Base-by-base conservation (phyloP, 108 stramenopile species). In the Mayamaea pseudoterrestris region DNA sequence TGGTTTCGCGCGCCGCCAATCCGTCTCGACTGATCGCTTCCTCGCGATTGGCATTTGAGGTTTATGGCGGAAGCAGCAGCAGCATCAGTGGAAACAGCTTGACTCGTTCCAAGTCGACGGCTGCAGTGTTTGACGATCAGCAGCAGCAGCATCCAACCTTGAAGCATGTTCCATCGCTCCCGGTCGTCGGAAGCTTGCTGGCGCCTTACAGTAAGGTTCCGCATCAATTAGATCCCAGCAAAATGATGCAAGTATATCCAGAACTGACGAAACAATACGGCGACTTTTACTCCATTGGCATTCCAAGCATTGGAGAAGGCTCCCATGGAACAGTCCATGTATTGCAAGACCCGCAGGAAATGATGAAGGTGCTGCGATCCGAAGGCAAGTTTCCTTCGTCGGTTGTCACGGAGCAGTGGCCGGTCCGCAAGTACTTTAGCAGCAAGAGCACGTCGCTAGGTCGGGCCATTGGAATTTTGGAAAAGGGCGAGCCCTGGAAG, bases 301-400 rank as follows among this genome's bases (percentile, higher is more conserved):
- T 65, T 5, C 63, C 63, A 17, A 52, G 63, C 2, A 31, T 65
- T 11, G 63, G 63, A 12, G 29, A 26, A 20, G 54, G 46, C 3
- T 5, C 17, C 5, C 1, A 53, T 30, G 63, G 63, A 3, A 34
- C 27, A 6, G 12, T 60, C 27, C 54, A 65, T 34, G 26, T 32
- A 8, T 17, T 60, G 3, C 34, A 37, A 17, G 63, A 65, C 39
- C 58, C 63, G 11, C 53, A 59, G 11, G 58, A 58, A 44, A 57
- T 65, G 47, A 51, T 39, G 24, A 58, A 59, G 35, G 57, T 65
- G 8, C 27, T 65, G 0, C 13, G 58, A 22, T n/a, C 45, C 11
- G 60, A 61, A 48, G 60, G 60, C 18, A 20, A 49, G 17, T 35
- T 30, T 39, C 53, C 63, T 5, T n/a, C n/a, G n/a, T n/a, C n/a